A percentile compares a stretch with the other conserved stretches of the same genome.
phyloP scores from a whole-genome alignment of 768 basidiomycete species.

The Naganishia kalamii region DNA sequence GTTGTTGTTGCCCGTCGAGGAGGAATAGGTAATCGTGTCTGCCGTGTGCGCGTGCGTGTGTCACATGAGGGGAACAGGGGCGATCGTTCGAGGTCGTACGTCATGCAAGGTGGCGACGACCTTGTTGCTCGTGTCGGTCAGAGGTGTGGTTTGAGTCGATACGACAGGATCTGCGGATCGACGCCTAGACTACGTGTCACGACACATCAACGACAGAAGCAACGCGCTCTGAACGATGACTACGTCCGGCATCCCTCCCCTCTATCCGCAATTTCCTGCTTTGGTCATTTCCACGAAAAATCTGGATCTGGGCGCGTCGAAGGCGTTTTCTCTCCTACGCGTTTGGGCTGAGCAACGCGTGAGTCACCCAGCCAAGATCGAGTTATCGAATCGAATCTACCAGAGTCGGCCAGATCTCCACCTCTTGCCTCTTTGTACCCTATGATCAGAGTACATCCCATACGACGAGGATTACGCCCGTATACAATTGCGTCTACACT shows the following conservation, averaged over 20 bases:
- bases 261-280: no score
- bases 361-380: no score
- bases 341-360: not conserved
- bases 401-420: no score
- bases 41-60: not conserved
- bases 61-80: slow-evolving; percentile 12
- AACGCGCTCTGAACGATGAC: no score
- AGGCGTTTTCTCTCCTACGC: not conserved
- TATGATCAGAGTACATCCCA: no score
- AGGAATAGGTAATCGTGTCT: not conserved
- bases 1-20: not conserved
- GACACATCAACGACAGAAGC: no score
- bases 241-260: no score
- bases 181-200: not conserved
- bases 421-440: no score
- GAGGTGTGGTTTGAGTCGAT: not conserved
- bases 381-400: no score
- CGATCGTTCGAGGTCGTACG: slow-evolving; percentile 1
- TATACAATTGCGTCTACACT: no score
- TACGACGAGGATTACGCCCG: no score
- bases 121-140: not conserved
- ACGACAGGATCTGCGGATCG: not conserved
- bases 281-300: no score
- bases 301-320: not conserved
- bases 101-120: not conserved